Percentiles rank a stretch among this genome's conserved stretches.
These are phyloP conservation scores for Pseudoturritis turrita DNA, from an alignment of 345 rosid species.

Conservation along the genomic window DNA sequence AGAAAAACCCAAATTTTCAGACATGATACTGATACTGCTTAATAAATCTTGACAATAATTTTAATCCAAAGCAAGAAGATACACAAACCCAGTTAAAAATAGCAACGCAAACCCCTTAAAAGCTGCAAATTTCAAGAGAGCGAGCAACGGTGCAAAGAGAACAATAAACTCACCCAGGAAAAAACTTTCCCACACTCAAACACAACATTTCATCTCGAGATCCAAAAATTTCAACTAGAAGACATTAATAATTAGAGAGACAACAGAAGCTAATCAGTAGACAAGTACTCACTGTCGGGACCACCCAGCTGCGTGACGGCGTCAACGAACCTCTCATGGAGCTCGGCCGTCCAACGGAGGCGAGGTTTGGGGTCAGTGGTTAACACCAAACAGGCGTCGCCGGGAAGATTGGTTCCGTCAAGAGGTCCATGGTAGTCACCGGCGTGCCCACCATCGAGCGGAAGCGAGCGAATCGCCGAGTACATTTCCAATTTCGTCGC, in stretches of 20 bases:
- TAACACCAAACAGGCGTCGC: slow-evolving; percentile 82
- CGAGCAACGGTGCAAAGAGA: not conserved
- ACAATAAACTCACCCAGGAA: not conserved
- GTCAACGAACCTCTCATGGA: slow-evolving; percentile 85
- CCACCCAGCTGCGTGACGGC: slow-evolving; percentile 94
- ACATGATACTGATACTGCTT: slow-evolving; percentile 7
- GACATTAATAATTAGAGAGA: not conserved
- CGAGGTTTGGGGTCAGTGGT: slow-evolving; percentile 92
- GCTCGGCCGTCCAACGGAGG: slow-evolving; percentile 92
- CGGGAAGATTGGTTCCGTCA: slow-evolving; percentile 60
- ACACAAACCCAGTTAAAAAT: not conserved
- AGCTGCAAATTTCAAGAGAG: not conserved
- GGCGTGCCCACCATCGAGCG: slow-evolving; percentile 38
- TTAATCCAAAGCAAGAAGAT: not conserved
- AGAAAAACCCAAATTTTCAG: not conserved
- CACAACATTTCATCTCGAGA: slow-evolving; percentile 18
- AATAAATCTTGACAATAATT: not conserved
- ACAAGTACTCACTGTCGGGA: slow-evolving; percentile 63
- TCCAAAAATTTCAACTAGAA: slow-evolving; percentile 11
- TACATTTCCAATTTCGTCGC: slow-evolving; percentile 43
- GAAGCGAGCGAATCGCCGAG: slow-evolving; percentile 75
- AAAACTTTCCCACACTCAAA: not conserved
- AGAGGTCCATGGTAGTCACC: slow-evolving; percentile 48
- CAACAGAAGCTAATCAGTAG: not conserved
- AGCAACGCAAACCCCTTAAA: not conserved